Evolutionary conservation across 495 filamentous ascomycete genomes (phyloP).

Genomic region (Physcia stellaris): DNA sequence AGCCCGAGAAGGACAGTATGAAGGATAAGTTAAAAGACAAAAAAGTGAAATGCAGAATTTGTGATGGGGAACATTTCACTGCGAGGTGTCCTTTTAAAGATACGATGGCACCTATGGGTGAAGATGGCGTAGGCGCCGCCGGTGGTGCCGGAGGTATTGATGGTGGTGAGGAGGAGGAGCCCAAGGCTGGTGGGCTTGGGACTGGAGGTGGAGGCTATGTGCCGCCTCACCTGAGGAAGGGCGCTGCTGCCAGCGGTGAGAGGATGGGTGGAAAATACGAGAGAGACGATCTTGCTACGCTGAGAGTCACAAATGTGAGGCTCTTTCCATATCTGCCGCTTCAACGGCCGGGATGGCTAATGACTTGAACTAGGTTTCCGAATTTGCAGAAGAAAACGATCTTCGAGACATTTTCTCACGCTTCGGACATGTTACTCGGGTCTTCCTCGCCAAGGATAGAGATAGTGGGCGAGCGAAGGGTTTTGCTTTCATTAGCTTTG

Average conservation of each 20-base stretch:
- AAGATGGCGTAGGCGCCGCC: constrained; percentile 29
- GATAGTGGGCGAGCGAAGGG: constrained; percentile 92
- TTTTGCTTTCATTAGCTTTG: constrained; percentile 95
- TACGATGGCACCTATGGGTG: constrained; percentile 64
- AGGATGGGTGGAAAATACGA: constrained; percentile 91
- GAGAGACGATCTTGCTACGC: constrained; percentile 88
- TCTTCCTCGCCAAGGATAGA: constrained; percentile 93
- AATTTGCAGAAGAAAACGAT: constrained; percentile 91
- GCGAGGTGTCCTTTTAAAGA: constrained; percentile 84
- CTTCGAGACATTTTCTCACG: constrained; percentile 95
- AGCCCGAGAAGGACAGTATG: constrained; percentile 55
- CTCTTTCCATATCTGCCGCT: no score
- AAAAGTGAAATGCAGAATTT: constrained; percentile 99
- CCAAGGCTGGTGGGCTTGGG: constrained; percentile 45
- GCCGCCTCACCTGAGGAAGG: constrained; percentile 71
- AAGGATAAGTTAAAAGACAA: constrained; percentile 93
- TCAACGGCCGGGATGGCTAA: no score
- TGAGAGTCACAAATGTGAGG: constrained; percentile 94
- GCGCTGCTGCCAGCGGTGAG: constrained; percentile 51
- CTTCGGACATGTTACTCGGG: constrained; percentile 89
- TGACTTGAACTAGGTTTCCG: constrained; percentile 54
- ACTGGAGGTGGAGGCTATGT: constrained; percentile 78
- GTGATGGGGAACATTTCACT: constrained; percentile 96
- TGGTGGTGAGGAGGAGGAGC: constrained; percentile 30
- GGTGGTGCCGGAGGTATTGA: constrained; percentile 36